Conservation (phyloP, 306 rosid genomes). For the Cicer bijugum region DNA sequence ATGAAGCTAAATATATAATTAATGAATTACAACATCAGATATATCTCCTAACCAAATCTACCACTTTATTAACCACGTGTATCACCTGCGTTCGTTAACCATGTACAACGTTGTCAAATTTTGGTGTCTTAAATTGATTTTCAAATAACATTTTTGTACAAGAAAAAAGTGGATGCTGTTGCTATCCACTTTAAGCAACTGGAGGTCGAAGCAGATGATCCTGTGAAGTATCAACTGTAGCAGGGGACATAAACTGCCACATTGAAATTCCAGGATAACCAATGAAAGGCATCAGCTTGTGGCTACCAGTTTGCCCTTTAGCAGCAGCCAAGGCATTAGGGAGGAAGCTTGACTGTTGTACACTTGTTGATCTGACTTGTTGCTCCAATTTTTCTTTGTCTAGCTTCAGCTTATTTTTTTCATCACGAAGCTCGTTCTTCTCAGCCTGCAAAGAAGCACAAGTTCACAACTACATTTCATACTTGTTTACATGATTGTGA, state of each 20-base stretch:
- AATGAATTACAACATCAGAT: neutral
- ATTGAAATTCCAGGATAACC: constrained; percentile 89
- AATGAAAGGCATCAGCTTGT: constrained; percentile 75
- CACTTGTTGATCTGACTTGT: constrained; percentile 54
- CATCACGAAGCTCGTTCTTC: constrained; percentile 92
- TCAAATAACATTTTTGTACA: neutral
- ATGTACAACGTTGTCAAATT: neutral
- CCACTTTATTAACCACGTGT: neutral
- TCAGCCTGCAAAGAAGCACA: constrained; percentile 61
- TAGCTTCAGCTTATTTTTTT: constrained; percentile 85
- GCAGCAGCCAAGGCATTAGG: constrained; percentile 60
- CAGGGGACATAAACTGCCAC: constrained; percentile 94
- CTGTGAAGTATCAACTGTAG: constrained; percentile 80
- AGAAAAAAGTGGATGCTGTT: constrained; percentile 41
- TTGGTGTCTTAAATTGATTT: neutral
- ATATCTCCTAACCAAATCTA: neutral
- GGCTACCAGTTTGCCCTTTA: constrained; percentile 61
- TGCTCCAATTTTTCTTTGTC: constrained; percentile 75
- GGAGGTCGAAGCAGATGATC: constrained; percentile 96
- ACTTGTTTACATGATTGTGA: neutral
- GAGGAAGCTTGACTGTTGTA: constrained; percentile 64
- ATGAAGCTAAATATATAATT: neutral
- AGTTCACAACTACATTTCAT: constrained; percentile 18
- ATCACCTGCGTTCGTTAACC: neutral
- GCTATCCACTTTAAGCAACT: constrained; percentile 71